Evolutionary conservation across 257 asterid genomes (phyloP), one percentile per base, ranked within the genome.

Genomic region (Capsicum rhomboideum): DNA sequence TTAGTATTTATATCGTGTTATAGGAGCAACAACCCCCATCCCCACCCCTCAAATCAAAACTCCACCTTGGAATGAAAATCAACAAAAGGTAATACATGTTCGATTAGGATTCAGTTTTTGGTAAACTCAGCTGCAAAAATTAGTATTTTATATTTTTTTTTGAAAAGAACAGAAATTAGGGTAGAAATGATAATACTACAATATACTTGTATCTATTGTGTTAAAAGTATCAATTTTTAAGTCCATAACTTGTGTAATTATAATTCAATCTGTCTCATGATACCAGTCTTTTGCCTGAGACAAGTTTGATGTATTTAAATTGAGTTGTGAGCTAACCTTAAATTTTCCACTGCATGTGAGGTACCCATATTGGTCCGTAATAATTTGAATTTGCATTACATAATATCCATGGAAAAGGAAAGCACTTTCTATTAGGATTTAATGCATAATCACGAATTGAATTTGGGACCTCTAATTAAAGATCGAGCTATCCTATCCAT

Each of bases 381-480:
- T 31, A 31, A 31, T 31, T 31, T 31, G 37, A 31, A 31, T 31
- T 31, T 31, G 37, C 37, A 31, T 5, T 37, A 37, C 5, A 5
- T 37, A 5, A 37, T 2, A 37, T 40, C 44, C 44, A 40, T 40
- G 7, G 44, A 40, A 6, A 6, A 40, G 8, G 44, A 40, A 40
- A 40, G 7, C 44, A 7, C 44, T 40, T 40, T 7, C 44, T 40
- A 6, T 40, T 40, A 40, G 7, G 44, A 40, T 40, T 40, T 40
- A 40, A 40, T 40, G 7, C 44, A 40, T 40, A 40, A 40, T 40
- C 7, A 40, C 4, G 8, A 13, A 0, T 56, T 0, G 2, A 1
- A 56, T 1, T 0, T 0, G 64, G 0, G 14, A 56, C 13, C 1
- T n/a, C 0, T n/a, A n/a, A n/a, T 10, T 56, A n/a, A n/a, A 8